These are phyloP conservation scores for Trichoderma sp. DNA, from an alignment of 2,329 filamentous ascomycete species.

Conservation along the genomic window DNA sequence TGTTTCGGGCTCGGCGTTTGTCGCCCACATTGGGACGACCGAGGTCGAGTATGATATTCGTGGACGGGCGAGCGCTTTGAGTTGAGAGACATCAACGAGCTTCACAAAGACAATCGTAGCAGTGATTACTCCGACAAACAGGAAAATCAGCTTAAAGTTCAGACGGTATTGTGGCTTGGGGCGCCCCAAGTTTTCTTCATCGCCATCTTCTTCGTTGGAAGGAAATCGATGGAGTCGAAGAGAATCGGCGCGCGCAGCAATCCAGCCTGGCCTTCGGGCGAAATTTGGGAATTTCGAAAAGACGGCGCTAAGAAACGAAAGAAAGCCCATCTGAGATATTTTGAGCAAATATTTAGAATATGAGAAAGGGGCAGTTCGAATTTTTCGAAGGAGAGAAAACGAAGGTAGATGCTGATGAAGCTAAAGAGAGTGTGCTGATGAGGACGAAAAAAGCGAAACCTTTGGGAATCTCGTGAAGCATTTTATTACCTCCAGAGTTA, in stretches of 20 bases:
- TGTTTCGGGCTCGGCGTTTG: not conserved
- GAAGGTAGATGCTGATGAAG: not conserved
- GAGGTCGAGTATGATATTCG: not conserved
- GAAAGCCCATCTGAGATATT: not conserved
- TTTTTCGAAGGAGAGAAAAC: not conserved
- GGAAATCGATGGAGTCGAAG: constrained; percentile 2
- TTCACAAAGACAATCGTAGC: not conserved
- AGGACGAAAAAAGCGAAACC: not conserved
- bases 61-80: not conserved
- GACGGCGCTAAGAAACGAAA: not conserved
- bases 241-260: not conserved
- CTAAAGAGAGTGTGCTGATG: not conserved
- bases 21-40: not conserved
- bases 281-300: not conserved
- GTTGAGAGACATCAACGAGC: not conserved
- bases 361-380: not conserved
- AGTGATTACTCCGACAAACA: not conserved
- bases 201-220: not conserved
- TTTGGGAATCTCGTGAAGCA: not conserved
- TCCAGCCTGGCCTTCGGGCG: not conserved
- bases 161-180: not conserved
- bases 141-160: not conserved
- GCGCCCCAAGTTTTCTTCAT: not conserved
- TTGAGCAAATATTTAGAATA: not conserved
- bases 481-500: not conserved